Conservation (phyloP, 2,329 filamentous ascomycete genomes). For the Septoria petroselini region DNA sequence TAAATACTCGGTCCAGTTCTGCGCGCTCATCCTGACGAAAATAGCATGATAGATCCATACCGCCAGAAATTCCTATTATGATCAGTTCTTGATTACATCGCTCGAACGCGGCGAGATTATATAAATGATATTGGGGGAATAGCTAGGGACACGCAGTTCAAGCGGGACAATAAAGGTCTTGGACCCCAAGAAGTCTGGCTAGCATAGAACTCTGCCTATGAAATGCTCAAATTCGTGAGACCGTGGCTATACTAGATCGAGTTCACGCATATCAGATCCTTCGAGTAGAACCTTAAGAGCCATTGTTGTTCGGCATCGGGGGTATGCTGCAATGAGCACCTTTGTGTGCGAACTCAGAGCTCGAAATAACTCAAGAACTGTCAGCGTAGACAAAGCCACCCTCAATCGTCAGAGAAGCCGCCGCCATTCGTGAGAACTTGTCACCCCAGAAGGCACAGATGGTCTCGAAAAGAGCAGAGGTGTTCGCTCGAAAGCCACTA, state of each 20-base stretch:
- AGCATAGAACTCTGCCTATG: neutral
- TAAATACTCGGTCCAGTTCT: neutral
- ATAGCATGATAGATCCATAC: neutral
- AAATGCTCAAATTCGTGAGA: neutral
- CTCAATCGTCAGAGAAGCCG: neutral
- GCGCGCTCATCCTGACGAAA: neutral
- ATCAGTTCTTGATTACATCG: neutral
- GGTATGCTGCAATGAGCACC: neutral
- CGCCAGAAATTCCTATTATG: neutral
- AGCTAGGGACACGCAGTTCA: neutral
- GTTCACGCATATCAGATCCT: neutral
- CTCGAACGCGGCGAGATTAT: neutral
- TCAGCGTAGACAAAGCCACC: neutral
- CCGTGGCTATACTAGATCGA: neutral
- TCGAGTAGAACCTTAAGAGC: neutral
- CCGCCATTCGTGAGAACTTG: neutral
- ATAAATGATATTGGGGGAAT: neutral
- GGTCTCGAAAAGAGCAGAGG: neutral
- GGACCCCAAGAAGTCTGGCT: neutral
- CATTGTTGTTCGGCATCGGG: neutral
- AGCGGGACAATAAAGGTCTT: neutral
- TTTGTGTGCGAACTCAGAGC: neutral
- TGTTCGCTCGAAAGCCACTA: neutral
- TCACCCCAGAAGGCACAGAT: neutral
- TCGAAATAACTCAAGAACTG: neutral